These are phyloP conservation scores for Blumeriella jaapii DNA, from an alignment of 2,329 filamentous ascomycete genomes.

Conservation along the genomic window DNA sequence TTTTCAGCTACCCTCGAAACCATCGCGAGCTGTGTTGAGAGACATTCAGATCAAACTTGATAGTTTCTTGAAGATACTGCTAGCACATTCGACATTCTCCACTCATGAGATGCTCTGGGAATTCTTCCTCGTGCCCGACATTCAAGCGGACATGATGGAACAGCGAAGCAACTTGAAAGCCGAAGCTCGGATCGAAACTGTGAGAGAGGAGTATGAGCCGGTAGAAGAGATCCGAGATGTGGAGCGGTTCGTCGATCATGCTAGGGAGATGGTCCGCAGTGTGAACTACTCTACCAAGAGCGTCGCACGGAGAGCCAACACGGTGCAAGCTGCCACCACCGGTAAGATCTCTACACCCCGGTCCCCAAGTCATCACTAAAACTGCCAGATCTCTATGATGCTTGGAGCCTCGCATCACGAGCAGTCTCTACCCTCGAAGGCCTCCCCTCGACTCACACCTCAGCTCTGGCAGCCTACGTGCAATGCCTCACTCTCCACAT, in stretches of 20 bases:
- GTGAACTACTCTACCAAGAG: constrained; percentile 76
- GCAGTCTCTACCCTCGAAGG: constrained; percentile 47
- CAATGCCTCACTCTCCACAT: constrained; percentile 57
- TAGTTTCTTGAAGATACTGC: constrained; percentile 74
- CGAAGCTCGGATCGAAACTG: constrained; percentile 67
- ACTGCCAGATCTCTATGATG: constrained; percentile 55
- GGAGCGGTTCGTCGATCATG: constrained; percentile 84
- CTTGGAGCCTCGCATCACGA: constrained; percentile 42
- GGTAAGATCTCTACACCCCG: constrained; percentile 34
- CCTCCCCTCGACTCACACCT: constrained; percentile 55
- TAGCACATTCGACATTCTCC: constrained; percentile 82
- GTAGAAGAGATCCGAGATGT: constrained; percentile 77
- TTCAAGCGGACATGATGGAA: constrained; percentile 81
- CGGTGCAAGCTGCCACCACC: constrained; percentile 50
- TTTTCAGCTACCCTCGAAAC: constrained; percentile 86
- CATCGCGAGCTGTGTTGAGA: constrained; percentile 73
- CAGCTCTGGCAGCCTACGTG: constrained; percentile 63
- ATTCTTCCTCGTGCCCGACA: constrained; percentile 92
- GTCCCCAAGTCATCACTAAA: constrained; percentile 20
- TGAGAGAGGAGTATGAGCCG: constrained; percentile 81
- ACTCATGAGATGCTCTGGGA: constrained; percentile 99
- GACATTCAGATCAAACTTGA: constrained; percentile 82
- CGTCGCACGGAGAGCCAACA: constrained; percentile 69
- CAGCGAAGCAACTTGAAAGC: constrained; percentile 81
- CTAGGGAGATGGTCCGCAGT: constrained; percentile 76